Evolutionary conservation across 2,329 filamentous ascomycete genomes (phyloP), one percentile per base, ranked within the genome.

Genomic region (Paraphaeosphaeria minitans): DNA sequence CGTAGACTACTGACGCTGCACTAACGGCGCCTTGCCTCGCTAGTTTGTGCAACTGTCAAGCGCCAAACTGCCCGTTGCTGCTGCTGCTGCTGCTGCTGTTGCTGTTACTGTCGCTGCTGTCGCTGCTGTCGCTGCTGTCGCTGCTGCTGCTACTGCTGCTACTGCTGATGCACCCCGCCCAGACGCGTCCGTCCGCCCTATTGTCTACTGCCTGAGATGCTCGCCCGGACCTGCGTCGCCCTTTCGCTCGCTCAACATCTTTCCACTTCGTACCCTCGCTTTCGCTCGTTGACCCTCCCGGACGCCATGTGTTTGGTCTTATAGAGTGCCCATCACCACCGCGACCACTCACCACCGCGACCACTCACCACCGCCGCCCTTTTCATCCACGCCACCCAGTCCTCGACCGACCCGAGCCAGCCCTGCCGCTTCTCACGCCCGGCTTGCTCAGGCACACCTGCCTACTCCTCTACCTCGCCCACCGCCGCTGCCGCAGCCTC

Each of bases 301-400:
- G 50, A 31, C 45, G 53, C 52, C 55, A 54, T 57, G 61, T 49
- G 54, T 59, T 62, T 31, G 21, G 45, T 22, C 19, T 22, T 50
- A 21, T 61, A 56, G 50, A 31, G 41, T 21, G 22, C 16, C 46
- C 45, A 47, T 29, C 29, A 43, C 31, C 42, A 54, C 60, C 59
- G 59, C 59, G 49, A 56, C 58, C 66, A 62, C 66, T 65, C 66
- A 56, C 61, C 63, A 55, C 57, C 57, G 51, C 59, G 58, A 58
- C 35, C 3, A 50, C 53, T 31, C 3, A 50, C 53, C 55, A 56
- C 58, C 55, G 58, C 57, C 61, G 33, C 43, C 58, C 55, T 65
- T 66, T 66, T 67, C 68, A 65, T 53, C 55, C 47, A 37, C 63
- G 46, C 57, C 51, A 63, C 53, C 57, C 60, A 48, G 53, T 61